Base-by-base conservation (phyloP, 2,329 filamentous ascomycete species). In the Nannizziopsis barbatae region DNA sequence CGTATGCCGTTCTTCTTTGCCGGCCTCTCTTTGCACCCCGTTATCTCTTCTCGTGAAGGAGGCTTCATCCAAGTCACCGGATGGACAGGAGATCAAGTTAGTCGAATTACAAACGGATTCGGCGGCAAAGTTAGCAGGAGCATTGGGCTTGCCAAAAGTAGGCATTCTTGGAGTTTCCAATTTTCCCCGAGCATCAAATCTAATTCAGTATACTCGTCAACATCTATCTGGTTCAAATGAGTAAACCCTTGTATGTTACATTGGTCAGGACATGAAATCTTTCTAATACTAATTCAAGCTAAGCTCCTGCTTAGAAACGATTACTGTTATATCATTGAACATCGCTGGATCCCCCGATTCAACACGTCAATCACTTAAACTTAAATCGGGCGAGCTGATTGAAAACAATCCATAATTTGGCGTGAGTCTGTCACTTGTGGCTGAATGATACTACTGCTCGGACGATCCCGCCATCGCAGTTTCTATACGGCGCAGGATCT, bases 401-500 rank as follows among this genome's bases (percentile, higher is more conserved):
- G 22, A 27, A 7, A 27, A 7, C 22, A 27, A 27, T 27, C 7
- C 7, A 7, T 3, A 7, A 27, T 27, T n/a, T 27, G 22, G 7
- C 22, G 7, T 3, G 22, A 27, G n/a, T n/a, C n/a, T n/a, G n/a
- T 27, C 4, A 27, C 7, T 4, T 36, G 33, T 36, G 33, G 33
- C 33, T 11, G 15, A 6, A 8, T 7, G 14, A 12, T 18, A 20
- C 35, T 45, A 35, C 12, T 46, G 14, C 17, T 31, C 18, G 50
- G 42, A 54, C 14, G 58, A 52, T 5, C 41, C 30, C 17, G 50
- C 53, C 62, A 65, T 63, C 5, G 60, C 53, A 0, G 65, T 67
- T 43, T 69, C 61, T 53, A 70, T 66, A 46, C 60, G 64, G 31
- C 65, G 59, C 45, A 68, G 59, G 14, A 69, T 57, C 38, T 54